Base-by-base conservation (phyloP, 2,329 filamentous ascomycete species). In the Byssoonygena ceratinophila region DNA sequence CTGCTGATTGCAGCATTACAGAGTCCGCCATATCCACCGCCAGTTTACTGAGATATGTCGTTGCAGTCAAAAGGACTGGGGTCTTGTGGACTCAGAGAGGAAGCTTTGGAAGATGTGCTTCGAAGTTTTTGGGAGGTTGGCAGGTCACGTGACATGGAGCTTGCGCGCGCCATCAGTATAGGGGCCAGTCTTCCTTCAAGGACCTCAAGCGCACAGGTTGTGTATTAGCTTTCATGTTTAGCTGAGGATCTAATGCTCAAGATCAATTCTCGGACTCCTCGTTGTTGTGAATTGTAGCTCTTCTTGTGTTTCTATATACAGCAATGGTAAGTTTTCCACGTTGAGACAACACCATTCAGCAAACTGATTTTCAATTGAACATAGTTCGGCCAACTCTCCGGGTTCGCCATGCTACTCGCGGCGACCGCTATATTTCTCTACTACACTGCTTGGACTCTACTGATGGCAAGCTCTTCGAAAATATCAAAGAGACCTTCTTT, bases 381-480 rank as follows among this genome's bases (percentile, higher is more conserved):
- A 43, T 69, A 98, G 92, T 85, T 96, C 74, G 92, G 94, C 80
- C 90, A 87, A 81, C 79, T 85, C 60, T 78, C 85, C 61, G 84
- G 84, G 72, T 77, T 84, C 71, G 80, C 78, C 70, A 87, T 87
- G 84, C 82, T 87, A 68, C 75, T 85, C 70, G 76, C 78, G 75
- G 83, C 84, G 63, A 82, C 83, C 59, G 76, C 78, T 63, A 80
- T 87, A 68, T 87, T 87, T 69, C 75, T 85, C 64, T 98, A 98
- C 80, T 98, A 98, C 76, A 92, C 88, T 58, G 81, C 95, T 71
- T 98, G 92, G 92, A 95, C 92, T 25, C 79, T 98, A 59, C 79
- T 97, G 60, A 97, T 98, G 87, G 92, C 96, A 80, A 54, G 73
- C 44, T 40, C 20, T 9, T 46, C 5, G 48, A 23, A 7, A 3